Conservation (phyloP, 176 grass and related monocot genomes). For the Carex cristatella region DNA sequence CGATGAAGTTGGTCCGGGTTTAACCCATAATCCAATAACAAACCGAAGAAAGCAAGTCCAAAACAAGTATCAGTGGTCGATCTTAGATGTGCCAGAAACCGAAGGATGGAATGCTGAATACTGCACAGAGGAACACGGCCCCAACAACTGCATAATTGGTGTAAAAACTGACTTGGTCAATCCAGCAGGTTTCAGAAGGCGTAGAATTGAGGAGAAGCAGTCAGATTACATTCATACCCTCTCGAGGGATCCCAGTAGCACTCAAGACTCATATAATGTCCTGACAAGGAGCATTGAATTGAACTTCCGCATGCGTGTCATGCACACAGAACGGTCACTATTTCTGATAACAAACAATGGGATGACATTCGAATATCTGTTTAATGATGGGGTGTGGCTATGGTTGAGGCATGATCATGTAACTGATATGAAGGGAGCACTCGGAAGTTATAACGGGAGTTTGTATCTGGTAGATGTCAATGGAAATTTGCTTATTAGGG, state of each 20-base stretch:
- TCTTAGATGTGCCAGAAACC: slow-evolving; percentile 84
- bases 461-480: slow-evolving; percentile 70
- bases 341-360: slow-evolving; percentile 75
- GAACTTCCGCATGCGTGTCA: slow-evolving; percentile 72
- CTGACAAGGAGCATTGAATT: slow-evolving; percentile 60
- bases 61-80: slow-evolving; percentile 89
- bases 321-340: slow-evolving; percentile 76
- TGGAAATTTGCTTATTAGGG: slow-evolving; percentile 83
- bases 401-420: slow-evolving; percentile 89
- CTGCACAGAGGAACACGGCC: slow-evolving; percentile 86
- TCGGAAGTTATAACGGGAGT: slow-evolving; percentile 94
- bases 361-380: slow-evolving; percentile 73
- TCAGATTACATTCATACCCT: slow-evolving; percentile 37
- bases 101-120: slow-evolving; percentile 99
- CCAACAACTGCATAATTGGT: slow-evolving; percentile 68
- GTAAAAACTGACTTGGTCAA: slow-evolving; percentile 51
- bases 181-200: slow-evolving; percentile 32
- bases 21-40: slow-evolving; percentile 24
- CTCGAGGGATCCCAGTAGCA: slow-evolving; percentile 15
- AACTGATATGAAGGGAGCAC: slow-evolving; percentile 48
- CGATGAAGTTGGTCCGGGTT: slow-evolving; percentile 48
- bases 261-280: slow-evolving; percentile 60
- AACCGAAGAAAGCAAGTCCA: slow-evolving; percentile 51
- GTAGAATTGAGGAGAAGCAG: slow-evolving; percentile 49
- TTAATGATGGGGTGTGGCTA: slow-evolving; percentile 69